These are phyloP conservation scores for Carex parvula DNA, from an alignment of 176 grass and related monocot genomes.

Conservation along the genomic window DNA sequence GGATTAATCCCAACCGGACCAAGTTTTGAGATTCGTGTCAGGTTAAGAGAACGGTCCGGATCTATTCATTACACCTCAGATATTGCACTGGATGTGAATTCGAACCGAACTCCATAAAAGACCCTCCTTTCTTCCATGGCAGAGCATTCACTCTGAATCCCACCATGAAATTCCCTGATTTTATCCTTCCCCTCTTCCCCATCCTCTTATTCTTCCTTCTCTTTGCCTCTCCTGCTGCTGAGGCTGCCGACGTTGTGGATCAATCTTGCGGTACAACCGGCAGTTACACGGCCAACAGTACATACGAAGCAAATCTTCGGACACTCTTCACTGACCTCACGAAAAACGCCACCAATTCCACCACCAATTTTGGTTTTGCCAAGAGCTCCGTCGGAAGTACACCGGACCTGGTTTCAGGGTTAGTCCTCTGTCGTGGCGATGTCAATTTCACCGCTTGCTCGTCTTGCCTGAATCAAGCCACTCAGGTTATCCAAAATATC, in stretches of 20 bases:
- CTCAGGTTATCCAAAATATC: slow-evolving; percentile 11
- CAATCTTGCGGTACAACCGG: no score
- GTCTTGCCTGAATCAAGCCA: slow-evolving; percentile 35
- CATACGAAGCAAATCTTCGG: slow-evolving; percentile 26
- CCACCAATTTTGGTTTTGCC: slow-evolving; percentile 25
- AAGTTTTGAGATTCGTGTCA: no score
- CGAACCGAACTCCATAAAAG: neutral
- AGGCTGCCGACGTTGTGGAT: neutral
- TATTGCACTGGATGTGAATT: no score
- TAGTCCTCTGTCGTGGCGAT: slow-evolving; percentile 62
- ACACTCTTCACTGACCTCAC: slow-evolving; percentile 18
- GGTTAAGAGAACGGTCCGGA: no score
- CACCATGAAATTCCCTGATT: neutral
- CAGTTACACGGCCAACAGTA: no score
- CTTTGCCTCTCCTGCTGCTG: neutral
- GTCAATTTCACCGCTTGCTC: slow-evolving; percentile 29
- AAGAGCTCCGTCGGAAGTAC: slow-evolving; percentile 5
- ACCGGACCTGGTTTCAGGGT: slow-evolving; percentile 20
- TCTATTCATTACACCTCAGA: no score
- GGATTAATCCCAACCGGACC: no score
- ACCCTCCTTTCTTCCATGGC: neutral
- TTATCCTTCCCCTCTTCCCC: neutral
- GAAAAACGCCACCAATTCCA: neutral
- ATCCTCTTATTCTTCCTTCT: neutral
- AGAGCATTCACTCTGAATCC: no score